A percentile compares a stretch with the other conserved stretches of the same genome.
Conservation (phyloP, 768 basidiomycete genomes). For the Rhizopogon roseolus region DNA sequence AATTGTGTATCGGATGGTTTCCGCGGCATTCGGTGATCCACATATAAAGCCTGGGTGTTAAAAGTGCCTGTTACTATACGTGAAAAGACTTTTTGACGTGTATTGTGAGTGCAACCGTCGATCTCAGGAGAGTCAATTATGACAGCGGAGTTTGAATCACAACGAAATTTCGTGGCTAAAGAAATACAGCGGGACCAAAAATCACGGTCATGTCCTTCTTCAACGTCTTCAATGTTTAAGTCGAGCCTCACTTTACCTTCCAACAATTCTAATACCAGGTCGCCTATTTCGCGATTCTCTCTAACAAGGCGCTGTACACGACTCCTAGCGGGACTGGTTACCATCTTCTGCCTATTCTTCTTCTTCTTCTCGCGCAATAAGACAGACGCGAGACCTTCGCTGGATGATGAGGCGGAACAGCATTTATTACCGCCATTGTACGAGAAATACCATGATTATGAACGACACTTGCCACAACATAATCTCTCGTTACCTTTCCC, state of each 20-base stretch:
- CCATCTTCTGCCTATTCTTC: background rate
- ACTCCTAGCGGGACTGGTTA: background rate
- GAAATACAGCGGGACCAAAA: no score
- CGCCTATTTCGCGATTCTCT: background rate
- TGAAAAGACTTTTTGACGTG: no score
- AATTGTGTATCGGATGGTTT: no score
- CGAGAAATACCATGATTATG: constrained; percentile 36
- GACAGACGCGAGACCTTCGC: background rate
- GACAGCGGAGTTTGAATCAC: no score
- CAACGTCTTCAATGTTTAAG: background rate
- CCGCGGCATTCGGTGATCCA: no score
- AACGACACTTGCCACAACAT: constrained; percentile 44
- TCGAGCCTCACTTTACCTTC: constrained; percentile 11
- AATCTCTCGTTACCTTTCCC: constrained; percentile 32
- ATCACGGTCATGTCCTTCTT: no score
- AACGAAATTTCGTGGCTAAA: no score
- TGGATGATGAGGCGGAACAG: background rate
- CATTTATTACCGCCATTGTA: constrained; percentile 40
- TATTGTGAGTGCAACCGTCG: no score
- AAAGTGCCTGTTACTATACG: no score
- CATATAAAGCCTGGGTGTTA: no score
- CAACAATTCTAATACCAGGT: constrained; percentile 7
- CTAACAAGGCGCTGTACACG: constrained; percentile 5
- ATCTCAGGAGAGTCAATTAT: no score
- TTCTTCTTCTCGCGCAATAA: background rate